Conservation (phyloP, 2,329 filamentous ascomycete genomes). For the Penicillium sp. region DNA sequence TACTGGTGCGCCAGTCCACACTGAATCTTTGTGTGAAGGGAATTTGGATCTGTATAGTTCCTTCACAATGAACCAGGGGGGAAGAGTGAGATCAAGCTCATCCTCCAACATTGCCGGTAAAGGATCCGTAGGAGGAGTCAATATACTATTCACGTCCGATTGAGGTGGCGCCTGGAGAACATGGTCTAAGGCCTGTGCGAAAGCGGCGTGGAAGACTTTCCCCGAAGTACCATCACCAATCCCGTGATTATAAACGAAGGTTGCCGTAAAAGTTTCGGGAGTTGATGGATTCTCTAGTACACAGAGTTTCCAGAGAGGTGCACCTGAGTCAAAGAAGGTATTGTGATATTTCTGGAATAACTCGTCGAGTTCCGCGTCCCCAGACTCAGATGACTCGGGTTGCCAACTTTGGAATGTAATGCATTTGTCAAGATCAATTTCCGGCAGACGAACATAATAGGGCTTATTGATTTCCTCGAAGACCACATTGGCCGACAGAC, state of each 20-base stretch:
- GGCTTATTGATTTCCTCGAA: slow-evolving; percentile 38
- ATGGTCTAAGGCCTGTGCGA: slow-evolving; percentile 34
- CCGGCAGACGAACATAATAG: slow-evolving; percentile 43
- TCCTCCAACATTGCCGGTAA: slow-evolving; percentile 41
- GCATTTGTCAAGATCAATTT: slow-evolving; percentile 37
- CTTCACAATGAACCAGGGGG: slow-evolving; percentile 31
- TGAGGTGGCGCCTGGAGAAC: slow-evolving; percentile 9
- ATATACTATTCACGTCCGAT: slow-evolving; percentile 18
- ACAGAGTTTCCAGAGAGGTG: slow-evolving; percentile 45
- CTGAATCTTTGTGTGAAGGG: slow-evolving; percentile 20
- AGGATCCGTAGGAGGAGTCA: slow-evolving; percentile 22
- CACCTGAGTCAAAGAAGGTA: slow-evolving; percentile 30
- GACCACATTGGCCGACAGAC: slow-evolving; percentile 41
- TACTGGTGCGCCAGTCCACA: slow-evolving; percentile 36
- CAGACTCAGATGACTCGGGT: background rate
- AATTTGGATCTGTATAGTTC: slow-evolving; percentile 26
- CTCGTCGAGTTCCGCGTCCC: slow-evolving; percentile 39
- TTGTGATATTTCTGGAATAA: slow-evolving; percentile 42
- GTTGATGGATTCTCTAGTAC: slow-evolving; percentile 29
- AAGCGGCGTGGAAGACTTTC: slow-evolving; percentile 42
- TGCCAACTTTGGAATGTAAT: slow-evolving; percentile 17
- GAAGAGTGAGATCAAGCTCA: slow-evolving; percentile 37
- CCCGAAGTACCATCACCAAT: slow-evolving; percentile 46
- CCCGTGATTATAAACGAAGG: slow-evolving; percentile 48
- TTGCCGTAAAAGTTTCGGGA: slow-evolving; percentile 35